These are phyloP conservation scores for Ceriops decandra DNA, from an alignment of 345 rosid genomes.

Conservation along the genomic window DNA sequence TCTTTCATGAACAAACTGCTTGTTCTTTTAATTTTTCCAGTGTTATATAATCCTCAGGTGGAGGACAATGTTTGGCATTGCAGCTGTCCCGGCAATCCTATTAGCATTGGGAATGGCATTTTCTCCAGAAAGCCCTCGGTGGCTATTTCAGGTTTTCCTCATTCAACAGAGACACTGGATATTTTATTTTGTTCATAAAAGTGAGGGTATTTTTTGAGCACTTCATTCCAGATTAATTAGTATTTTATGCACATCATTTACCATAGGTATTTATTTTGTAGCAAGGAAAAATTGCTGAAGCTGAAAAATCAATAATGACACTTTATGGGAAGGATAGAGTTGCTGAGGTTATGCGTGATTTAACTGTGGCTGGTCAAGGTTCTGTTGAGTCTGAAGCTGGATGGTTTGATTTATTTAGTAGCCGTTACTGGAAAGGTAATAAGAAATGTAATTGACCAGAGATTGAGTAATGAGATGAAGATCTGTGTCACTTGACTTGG, in stretches of 20 bases:
- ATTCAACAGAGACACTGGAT: no score
- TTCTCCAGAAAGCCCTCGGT: conserved; percentile 99
- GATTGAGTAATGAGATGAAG: not conserved
- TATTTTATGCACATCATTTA: not conserved
- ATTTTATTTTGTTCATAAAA: no score
- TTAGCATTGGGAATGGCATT: conserved; percentile 83
- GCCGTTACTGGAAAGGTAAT: conserved; percentile 91
- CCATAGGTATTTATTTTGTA: conserved; percentile 27
- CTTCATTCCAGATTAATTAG: no score
- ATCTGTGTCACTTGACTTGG: not conserved
- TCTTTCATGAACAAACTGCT: not conserved
- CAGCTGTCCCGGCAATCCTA: conserved; percentile 78
- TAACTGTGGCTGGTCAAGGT: conserved; percentile 58
- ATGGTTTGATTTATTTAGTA: conserved; percentile 91
- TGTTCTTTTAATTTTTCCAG: conserved; percentile 7
- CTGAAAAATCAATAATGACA: conserved; percentile 71
- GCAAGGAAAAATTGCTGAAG: conserved; percentile 83
- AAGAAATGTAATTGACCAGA: not conserved
- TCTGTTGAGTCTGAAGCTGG: conserved; percentile 90
- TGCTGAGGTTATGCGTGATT: conserved; percentile 73
- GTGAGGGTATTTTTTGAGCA: no score
- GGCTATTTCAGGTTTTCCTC: conserved; percentile 86
- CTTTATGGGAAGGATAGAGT: conserved; percentile 95
- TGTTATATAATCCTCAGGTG: conserved; percentile 54
- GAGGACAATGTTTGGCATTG: conserved; percentile 93